phyloP scores from a whole-genome alignment of 2,329 filamentous ascomycete species.

The Passalora sequoiae region DNA sequence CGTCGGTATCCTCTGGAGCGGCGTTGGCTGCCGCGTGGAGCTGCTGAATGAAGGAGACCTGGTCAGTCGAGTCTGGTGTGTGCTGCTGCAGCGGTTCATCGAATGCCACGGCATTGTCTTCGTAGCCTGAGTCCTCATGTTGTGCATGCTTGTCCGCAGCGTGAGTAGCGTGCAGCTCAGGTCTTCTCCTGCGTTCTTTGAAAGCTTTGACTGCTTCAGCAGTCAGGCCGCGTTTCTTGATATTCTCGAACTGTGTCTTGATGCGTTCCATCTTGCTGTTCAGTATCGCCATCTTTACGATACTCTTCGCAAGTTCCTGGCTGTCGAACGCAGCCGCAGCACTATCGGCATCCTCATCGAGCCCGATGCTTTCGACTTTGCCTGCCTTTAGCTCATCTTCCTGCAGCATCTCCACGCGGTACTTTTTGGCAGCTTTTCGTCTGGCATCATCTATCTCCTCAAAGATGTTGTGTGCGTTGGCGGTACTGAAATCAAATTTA shows the following conservation, averaged over 20 bases:
- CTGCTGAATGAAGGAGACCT: neutral
- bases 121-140: neutral
- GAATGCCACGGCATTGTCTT: neutral
- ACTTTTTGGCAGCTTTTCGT: slow-evolving; percentile 1
- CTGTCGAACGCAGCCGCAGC: too few species aligned
- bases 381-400: neutral
- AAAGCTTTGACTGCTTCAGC: neutral
- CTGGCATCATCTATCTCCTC: too few species aligned
- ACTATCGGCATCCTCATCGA: neutral
- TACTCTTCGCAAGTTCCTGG: neutral
- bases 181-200: neutral
- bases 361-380: neutral
- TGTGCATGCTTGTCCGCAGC: neutral
- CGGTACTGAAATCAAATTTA: neutral
- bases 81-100: neutral
- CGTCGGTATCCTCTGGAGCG: neutral
- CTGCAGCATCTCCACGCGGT: neutral
- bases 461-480: neutral
- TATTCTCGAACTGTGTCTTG: slow-evolving; percentile 3
- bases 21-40: neutral
- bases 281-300: slow-evolving; percentile 13
- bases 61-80: neutral
- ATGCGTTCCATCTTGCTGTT: slow-evolving; percentile 8
- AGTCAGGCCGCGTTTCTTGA: neutral
- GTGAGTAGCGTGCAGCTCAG: too few species aligned